Percentiles rank a stretch among this genome's conserved stretches.
These are phyloP conservation scores for Diaporthe batatas DNA, from an alignment of 2,329 filamentous ascomycete genomes.

Conservation along the genomic window DNA sequence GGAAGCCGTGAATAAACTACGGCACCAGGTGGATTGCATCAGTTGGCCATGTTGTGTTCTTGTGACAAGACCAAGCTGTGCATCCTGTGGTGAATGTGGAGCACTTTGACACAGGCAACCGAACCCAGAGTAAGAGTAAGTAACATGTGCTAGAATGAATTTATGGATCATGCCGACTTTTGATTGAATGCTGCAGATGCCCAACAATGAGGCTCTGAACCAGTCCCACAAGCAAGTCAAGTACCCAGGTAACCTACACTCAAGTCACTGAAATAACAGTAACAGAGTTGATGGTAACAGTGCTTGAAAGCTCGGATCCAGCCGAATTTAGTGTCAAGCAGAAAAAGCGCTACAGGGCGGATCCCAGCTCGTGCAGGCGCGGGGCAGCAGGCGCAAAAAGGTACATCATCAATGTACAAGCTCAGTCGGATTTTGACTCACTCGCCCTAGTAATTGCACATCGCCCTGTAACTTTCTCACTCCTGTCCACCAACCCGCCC, in stretches of 20 bases:
- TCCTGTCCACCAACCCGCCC: not conserved
- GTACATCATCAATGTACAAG: constrained; percentile 28
- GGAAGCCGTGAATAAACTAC: not conserved
- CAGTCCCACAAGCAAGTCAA: not conserved
- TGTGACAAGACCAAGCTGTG: no score
- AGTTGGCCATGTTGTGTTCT: not conserved
- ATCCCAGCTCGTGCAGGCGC: constrained; percentile 30
- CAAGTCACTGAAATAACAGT: not conserved
- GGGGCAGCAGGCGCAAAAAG: constrained; percentile 39
- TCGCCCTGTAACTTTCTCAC: not conserved
- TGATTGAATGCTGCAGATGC: no score
- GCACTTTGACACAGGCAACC: not conserved
- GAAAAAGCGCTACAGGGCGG: not conserved
- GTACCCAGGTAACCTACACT: not conserved
- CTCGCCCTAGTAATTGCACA: not conserved
- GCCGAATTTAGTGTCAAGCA: constrained; percentile 27
- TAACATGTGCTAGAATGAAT: not conserved
- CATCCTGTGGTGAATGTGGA: not conserved
- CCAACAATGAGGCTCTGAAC: not conserved
- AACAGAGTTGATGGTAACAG: not conserved
- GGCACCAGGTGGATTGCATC: not conserved
- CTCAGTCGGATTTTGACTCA: constrained; percentile 39
- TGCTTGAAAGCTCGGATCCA: constrained; percentile 6
- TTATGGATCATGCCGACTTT: not conserved
- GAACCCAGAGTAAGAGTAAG: not conserved